Conservation (phyloP, 352 stramenopile species). For the Phytophthora brassicae region DNA sequence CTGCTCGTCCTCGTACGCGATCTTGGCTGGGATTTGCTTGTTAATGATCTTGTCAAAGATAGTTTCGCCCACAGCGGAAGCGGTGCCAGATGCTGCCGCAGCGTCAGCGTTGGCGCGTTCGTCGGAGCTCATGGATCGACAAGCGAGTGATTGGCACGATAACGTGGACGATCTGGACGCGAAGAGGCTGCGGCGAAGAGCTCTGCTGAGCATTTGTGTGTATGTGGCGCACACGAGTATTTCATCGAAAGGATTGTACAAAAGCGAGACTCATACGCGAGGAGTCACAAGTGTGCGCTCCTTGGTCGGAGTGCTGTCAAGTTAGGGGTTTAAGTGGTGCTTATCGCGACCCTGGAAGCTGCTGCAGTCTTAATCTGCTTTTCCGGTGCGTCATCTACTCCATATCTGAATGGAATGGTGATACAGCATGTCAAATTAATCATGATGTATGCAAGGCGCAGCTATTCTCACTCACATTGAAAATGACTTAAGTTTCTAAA, state of each 20-base stretch:
- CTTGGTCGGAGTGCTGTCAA: not conserved
- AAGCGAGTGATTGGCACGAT: slow-evolving; percentile 9
- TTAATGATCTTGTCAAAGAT: slow-evolving; percentile 99
- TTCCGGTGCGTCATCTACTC: not conserved
- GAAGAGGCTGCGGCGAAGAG: slow-evolving; percentile 18
- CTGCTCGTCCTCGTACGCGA: slow-evolving; percentile 96
- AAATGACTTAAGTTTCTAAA: slow-evolving; percentile 19
- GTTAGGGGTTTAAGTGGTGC: not conserved
- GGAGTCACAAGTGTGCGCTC: not conserved
- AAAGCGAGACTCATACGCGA: too few species aligned
- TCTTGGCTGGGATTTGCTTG: slow-evolving; percentile 92
- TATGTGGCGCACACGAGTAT: slow-evolving; percentile 11
- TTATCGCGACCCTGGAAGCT: too few species aligned
- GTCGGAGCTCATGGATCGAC: slow-evolving; percentile 55
- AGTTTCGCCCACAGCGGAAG: slow-evolving; percentile 75
- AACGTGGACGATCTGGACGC: slow-evolving; percentile 6
- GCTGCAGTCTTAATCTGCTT: not conserved
- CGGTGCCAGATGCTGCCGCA: slow-evolving; percentile 30
- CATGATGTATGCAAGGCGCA: not conserved
- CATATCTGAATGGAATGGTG: too few species aligned
- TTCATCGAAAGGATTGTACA: slow-evolving; percentile 26
- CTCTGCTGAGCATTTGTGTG: slow-evolving; percentile 27
- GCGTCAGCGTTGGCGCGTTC: slow-evolving; percentile 66
- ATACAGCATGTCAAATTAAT: not conserved
- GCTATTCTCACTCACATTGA: too few species aligned